These are phyloP conservation scores for Aspergillus homomorphus DNA, from an alignment of 495 filamentous ascomycete genomes.

Conservation along the genomic window DNA sequence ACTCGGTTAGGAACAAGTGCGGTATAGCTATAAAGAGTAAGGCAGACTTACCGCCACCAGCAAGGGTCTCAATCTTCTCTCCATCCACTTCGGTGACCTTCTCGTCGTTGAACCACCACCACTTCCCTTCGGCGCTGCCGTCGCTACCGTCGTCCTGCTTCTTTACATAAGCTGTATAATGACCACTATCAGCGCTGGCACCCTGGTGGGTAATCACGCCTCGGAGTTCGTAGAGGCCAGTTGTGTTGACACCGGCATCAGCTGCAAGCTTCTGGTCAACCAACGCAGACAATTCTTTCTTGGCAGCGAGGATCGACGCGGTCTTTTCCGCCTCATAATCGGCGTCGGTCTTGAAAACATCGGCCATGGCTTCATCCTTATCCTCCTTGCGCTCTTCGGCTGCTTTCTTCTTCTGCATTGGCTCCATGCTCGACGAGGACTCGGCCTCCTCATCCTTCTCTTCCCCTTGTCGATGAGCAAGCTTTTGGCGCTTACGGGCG, in stretches of 20 bases:
- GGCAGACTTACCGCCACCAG: constrained; percentile 72
- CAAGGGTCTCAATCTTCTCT: constrained; percentile 85
- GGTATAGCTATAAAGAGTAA: background rate
- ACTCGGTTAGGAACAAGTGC: constrained; percentile 17
- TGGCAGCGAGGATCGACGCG: constrained; percentile 67
- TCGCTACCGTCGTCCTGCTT: constrained; percentile 71
- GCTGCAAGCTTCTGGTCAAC: constrained; percentile 66
- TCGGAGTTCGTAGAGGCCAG: constrained; percentile 89
- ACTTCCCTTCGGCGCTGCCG: constrained; percentile 81
- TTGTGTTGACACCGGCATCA: constrained; percentile 83
- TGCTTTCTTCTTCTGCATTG: constrained; percentile 51
- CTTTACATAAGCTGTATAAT: constrained; percentile 97
- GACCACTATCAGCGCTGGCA: constrained; percentile 92
- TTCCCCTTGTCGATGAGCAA: constrained; percentile 40
- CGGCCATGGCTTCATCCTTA: constrained; percentile 68
- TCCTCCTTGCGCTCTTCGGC: constrained; percentile 53
- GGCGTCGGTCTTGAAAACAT: constrained; percentile 86
- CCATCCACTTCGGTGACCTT: constrained; percentile 89
- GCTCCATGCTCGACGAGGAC: constrained; percentile 33
- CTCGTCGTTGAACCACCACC: constrained; percentile 99
- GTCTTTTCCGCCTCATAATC: constrained; percentile 82
- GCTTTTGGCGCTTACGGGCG: constrained; percentile 52
- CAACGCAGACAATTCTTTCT: constrained; percentile 77
- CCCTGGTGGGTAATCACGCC: constrained; percentile 98
- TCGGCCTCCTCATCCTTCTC: constrained; percentile 44